A percentile compares a stretch with the other conserved stretches of the same genome.
These are phyloP conservation scores for Pyrus bretschneideri DNA, from an alignment of 306 rosid species.

Conservation along the genomic window DNA sequence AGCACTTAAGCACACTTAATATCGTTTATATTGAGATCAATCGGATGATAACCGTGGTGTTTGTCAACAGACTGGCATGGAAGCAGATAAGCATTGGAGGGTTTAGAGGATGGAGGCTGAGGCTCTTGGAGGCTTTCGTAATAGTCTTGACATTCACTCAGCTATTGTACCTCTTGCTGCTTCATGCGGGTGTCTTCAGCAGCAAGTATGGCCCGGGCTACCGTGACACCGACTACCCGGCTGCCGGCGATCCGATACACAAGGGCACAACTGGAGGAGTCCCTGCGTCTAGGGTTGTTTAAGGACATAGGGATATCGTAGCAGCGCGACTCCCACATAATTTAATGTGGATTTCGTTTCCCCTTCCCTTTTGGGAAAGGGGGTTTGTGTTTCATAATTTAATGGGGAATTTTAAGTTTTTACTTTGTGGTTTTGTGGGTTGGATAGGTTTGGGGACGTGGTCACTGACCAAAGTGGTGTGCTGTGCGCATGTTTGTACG, in stretches of 20 bases:
- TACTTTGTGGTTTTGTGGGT: background rate
- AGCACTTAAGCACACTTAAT: background rate
- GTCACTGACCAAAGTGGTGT: background rate
- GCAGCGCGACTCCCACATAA: background rate
- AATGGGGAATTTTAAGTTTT: background rate
- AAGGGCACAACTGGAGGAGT: slow-evolving; percentile 36
- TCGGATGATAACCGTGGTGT: background rate
- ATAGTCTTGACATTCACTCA: slow-evolving; percentile 71
- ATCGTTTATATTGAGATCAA: background rate
- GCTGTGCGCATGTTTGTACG: background rate
- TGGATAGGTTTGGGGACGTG: background rate
- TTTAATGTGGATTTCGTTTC: background rate
- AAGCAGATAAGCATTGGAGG: slow-evolving; percentile 79
- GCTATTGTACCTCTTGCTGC: slow-evolving; percentile 45
- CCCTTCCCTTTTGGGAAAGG: background rate
- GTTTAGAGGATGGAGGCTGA: slow-evolving; percentile 81
- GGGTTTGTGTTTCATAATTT: background rate
- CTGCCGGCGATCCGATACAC: slow-evolving; percentile 42
- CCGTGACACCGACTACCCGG: slow-evolving; percentile 48
- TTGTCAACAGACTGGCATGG: slow-evolving; percentile 59
- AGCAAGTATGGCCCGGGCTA: slow-evolving; percentile 87
- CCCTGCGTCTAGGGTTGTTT: slow-evolving; percentile 32
- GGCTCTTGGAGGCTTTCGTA: slow-evolving; percentile 64
- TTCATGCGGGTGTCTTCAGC: slow-evolving; percentile 77
- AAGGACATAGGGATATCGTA: background rate